These are phyloP conservation scores for Dryas integrifolia DNA, from an alignment of 331 rosid species.

Conservation along the genomic window DNA sequence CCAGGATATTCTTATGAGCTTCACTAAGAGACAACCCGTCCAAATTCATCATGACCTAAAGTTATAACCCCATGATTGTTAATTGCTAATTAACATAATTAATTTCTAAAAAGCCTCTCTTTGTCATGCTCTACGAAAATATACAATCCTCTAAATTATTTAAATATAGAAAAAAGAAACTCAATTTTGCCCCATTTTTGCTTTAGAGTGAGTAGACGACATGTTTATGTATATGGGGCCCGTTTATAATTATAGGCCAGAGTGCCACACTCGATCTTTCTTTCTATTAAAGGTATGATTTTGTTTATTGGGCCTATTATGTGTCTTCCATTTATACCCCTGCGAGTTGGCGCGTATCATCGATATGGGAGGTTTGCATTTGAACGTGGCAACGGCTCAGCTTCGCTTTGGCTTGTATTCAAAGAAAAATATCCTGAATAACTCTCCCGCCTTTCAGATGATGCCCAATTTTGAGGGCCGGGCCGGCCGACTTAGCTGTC, in stretches of 20 bases:
- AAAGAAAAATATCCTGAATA: slow-evolving; percentile 16
- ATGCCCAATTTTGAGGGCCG: slow-evolving; percentile 23
- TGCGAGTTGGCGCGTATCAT: background rate
- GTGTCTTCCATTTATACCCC: background rate
- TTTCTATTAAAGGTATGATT: background rate
- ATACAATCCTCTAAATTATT: too few relatives aligned
- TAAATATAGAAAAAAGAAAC: too few relatives aligned
- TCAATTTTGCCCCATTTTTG: background rate
- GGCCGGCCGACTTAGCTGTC: slow-evolving; percentile 50
- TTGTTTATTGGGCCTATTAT: background rate
- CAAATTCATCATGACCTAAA: background rate
- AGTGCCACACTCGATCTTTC: background rate
- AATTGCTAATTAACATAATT: background rate
- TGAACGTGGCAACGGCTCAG: slow-evolving; percentile 14
- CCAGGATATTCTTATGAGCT: background rate
- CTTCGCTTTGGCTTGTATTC: background rate
- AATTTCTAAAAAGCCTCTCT: too few relatives aligned
- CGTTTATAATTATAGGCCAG: too few relatives aligned
- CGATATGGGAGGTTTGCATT: background rate
- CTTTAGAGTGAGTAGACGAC: background rate
- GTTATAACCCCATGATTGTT: too few relatives aligned
- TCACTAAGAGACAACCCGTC: background rate
- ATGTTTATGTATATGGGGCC: background rate
- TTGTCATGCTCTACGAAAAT: too few relatives aligned
- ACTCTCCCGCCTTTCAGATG: slow-evolving; percentile 19